Base-by-base conservation (phyloP, 345 rosid species). In the Erucastrum elatum region DNA sequence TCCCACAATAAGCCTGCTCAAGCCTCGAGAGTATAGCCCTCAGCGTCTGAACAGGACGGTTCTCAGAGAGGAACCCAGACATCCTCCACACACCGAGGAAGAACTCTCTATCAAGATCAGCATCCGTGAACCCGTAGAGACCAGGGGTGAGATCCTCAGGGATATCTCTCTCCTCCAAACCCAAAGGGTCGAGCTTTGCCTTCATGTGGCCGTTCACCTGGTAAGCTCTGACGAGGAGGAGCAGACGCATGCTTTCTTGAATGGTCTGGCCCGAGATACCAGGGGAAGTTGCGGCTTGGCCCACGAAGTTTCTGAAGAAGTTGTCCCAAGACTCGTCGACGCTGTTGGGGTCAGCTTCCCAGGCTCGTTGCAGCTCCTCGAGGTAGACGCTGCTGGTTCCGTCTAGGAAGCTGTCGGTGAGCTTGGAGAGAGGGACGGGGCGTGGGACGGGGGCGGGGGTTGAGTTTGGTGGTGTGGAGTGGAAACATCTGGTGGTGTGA, bases 161-260 rank as follows among this genome's bases (percentile, higher is more conserved):
- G 62, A 90, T 84, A 55, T 88, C 88, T 78, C 97, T 80, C 72
- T 87, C 81, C 72, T 90, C 94, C 64, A 91, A 64, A 35, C 84
- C 91, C 79, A 91, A 75, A 3, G 97, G 97, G 9, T 91, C 94
- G 67, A 91, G 80, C 81, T 88, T 88, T 1, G 97, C 91, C 72
- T 91, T 91, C 94, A 90, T 88, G 81, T 91, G 97, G 55, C 97
- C 97, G 76, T 85, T 90, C 75, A 90, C 97, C 82, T 90, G 97
- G 70, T 91, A 91, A 78, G 94, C 97, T 77, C 97, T 87, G 51
- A 91, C 90, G 9, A 91, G 83, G 71, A 90, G 76, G 81, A 91
- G 35, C 80, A 91, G 68, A 8, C 97, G 91, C 97, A 92, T 92
- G 70, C 97, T 92, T 78, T 92, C 97, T 78, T 90, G 93, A 68